Evolutionary conservation across 768 basidiomycete species (phyloP), one percentile per base, ranked within the genome.

Genomic region (Mrakia frigida): DNA sequence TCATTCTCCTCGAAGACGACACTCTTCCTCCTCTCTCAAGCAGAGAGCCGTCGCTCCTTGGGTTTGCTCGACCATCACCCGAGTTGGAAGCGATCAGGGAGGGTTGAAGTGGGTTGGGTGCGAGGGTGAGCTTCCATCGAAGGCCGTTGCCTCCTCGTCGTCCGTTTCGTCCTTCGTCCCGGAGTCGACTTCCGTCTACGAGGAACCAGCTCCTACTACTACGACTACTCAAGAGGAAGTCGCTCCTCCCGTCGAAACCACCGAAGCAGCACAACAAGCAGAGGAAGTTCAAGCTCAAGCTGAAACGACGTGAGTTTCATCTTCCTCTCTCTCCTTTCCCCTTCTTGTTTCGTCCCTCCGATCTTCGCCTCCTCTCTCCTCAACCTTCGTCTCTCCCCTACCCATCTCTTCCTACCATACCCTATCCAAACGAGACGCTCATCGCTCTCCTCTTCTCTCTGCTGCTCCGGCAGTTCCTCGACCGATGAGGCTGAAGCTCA

Each of bases 121-220:
- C 65, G 37, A 21, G 18, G 35, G 65, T 43, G 35, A 68, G 39
- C 6, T 39, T 3, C 14, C 14, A 0, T 6, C 35, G 37, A 11
- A 63, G 28, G 7, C 5, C 63, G n/a, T 18, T 35, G 60, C n/a
- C 33, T 11, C 63, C 39, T 68, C 65, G 39, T n/a, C 65, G 39
- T 14, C 18, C 65, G 39, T 25, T 23, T 37, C 35, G 18, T 35
- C 65, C 37, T 35, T 41, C 37, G 10, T 9, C 9, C 37, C 39
- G 10, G 37, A 37, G 37, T 35, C 33, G 10, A 65, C 60, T 13
- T 31, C 33, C 9, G 18, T n/a, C 60, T 61, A n/a, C n/a, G 28
- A 61, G n/a, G 63, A 65, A 31, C 31, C 63, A 23, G 65, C 65
- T n/a, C 65, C 65, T n/a, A 41, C 65, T n/a, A 43, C 37, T 18